Percentiles rank a stretch among this genome's conserved stretches.
These are phyloP conservation scores for Sporothrix brunneoviolacea DNA, from an alignment of 2,329 filamentous ascomycete species.

Conservation along the genomic window DNA sequence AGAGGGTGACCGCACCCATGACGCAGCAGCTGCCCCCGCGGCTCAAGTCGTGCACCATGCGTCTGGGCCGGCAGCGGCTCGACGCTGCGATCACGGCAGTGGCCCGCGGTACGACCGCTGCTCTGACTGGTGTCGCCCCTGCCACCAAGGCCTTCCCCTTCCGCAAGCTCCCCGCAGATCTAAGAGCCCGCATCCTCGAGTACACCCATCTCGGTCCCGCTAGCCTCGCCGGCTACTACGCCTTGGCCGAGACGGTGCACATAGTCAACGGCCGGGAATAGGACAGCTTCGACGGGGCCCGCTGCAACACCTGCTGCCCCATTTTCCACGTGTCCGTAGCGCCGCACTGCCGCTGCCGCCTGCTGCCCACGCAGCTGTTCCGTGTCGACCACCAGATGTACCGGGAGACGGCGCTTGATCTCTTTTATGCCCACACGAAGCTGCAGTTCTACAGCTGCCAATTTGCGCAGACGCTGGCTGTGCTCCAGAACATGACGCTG, in stretches of 20 bases:
- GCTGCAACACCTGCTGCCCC: neutral
- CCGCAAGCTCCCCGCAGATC: neutral
- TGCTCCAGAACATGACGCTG: neutral
- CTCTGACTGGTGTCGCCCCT: neutral
- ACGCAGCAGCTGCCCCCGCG: neutral
- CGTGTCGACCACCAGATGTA: neutral
- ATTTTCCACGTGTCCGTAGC: neutral
- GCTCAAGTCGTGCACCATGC: neutral
- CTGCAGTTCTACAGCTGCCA: neutral
- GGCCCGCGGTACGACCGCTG: neutral
- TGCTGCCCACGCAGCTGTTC: neutral
- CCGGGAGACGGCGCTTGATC: neutral
- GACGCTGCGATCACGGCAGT: neutral
- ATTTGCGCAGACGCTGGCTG: too few species aligned
- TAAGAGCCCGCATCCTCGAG: neutral
- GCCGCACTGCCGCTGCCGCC: neutral
- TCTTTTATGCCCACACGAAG: neutral
- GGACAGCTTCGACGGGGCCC: neutral
- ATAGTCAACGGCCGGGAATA: neutral
- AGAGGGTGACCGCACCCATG: neutral
- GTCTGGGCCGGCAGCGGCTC: neutral
- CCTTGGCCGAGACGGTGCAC: neutral
- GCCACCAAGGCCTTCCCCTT: neutral
- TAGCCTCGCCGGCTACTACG: too few species aligned
- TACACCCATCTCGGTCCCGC: neutral